Evolutionary conservation across 163 green algal genomes (phyloP).

Genomic region (Trebouxiophyceae sp.): DNA sequence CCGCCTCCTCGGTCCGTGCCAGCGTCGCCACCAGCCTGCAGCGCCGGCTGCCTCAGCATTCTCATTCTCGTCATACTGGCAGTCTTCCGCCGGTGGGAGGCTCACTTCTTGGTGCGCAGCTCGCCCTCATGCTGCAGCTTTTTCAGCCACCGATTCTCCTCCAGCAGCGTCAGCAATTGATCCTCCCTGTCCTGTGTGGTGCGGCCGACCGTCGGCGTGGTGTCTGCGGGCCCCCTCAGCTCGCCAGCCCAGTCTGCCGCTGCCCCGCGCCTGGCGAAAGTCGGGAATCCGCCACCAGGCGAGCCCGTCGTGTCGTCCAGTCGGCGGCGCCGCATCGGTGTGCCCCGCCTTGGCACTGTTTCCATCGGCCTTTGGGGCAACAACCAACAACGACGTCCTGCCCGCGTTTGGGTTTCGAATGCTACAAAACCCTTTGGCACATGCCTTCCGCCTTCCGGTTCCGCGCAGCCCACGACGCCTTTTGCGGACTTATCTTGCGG

Average conservation of each 20-base stretch:
- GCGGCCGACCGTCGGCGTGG: background rate
- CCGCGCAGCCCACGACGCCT: too few species aligned
- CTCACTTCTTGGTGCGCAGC: background rate
- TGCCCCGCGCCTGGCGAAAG: background rate
- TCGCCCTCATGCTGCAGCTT: background rate
- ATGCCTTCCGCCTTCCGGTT: background rate
- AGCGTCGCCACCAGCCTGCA: slow-evolving; percentile 25
- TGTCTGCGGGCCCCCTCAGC: background rate
- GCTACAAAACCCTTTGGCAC: background rate
- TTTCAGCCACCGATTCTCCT: background rate
- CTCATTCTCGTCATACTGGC: background rate
- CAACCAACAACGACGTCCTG: background rate
- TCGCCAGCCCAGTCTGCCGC: too few species aligned
- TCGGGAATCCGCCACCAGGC: background rate
- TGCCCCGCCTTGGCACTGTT: background rate
- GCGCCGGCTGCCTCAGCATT: background rate
- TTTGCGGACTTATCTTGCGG: too few species aligned
- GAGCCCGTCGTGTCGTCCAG: background rate
- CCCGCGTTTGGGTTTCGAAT: background rate
- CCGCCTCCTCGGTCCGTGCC: slow-evolving; percentile 29
- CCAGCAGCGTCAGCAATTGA: background rate
- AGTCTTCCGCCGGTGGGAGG: background rate
- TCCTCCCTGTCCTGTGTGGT: background rate
- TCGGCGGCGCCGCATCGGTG: background rate
- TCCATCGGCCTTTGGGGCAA: background rate